phyloP scores from a whole-genome alignment of 1,139 yeast species.

The Yamadazyma conglobata region DNA sequence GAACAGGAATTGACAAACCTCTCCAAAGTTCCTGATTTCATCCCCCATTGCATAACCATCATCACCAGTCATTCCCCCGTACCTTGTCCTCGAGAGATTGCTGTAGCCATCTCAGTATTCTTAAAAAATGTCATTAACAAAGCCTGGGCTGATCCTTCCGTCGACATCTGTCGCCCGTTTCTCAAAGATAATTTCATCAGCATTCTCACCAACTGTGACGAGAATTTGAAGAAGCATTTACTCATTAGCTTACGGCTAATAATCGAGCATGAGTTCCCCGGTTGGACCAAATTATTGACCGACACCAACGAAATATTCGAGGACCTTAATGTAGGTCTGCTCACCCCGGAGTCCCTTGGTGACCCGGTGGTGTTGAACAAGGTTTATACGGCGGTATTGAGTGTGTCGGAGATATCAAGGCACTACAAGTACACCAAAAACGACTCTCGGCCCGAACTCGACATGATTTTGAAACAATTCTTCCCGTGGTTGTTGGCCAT shows the following conservation, averaged over 20 bases:
- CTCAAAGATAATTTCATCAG: slow-evolving; percentile 57
- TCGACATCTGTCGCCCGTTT: slow-evolving; percentile 19
- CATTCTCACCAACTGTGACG: slow-evolving; percentile 40
- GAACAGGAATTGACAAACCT: slow-evolving; percentile 62
- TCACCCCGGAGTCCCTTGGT: slow-evolving; percentile 13
- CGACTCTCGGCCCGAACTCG: slow-evolving; percentile 53
- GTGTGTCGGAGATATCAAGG: slow-evolving; percentile 72
- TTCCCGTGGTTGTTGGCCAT: slow-evolving; percentile 69
- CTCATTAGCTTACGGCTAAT: slow-evolving; percentile 68
- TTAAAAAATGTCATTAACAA: slow-evolving; percentile 72
- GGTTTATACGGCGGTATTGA: slow-evolving; percentile 72
- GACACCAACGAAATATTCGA: slow-evolving; percentile 55
- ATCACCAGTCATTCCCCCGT: slow-evolving; percentile 14
- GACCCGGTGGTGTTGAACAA: slow-evolving; percentile 48
- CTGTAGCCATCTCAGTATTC: slow-evolving; percentile 81
- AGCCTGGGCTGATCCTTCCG: slow-evolving; percentile 74
- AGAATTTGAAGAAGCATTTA: slow-evolving; percentile 56
- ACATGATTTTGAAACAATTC: slow-evolving; percentile 56
- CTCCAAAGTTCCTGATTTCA: slow-evolving; percentile 63
- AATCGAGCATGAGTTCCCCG: slow-evolving; percentile 66
- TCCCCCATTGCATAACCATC: slow-evolving; percentile 80
- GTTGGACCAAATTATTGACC: slow-evolving; percentile 69
- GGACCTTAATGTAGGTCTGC: slow-evolving; percentile 20
- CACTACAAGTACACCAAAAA: slow-evolving; percentile 76
- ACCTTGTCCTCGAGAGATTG: slow-evolving; percentile 41